Evolutionary conservation across 352 stramenopile genomes (phyloP), one percentile per base, ranked within the genome.

Genomic region (Globisporangium nodosum): DNA sequence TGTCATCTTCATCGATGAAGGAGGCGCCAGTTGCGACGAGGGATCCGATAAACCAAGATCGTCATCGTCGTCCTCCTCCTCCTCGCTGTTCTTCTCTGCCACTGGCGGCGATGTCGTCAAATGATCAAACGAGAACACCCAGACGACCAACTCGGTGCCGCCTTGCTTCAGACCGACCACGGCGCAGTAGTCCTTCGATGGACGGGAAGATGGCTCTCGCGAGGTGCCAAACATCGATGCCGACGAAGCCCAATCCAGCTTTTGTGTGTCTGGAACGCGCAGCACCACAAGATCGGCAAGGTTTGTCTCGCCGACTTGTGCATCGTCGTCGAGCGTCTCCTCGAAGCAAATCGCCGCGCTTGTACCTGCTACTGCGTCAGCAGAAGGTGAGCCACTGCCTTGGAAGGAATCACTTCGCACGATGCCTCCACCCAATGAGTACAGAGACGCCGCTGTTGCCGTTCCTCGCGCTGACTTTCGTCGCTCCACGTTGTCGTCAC

Each of bases 121-220:
- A n/a, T 18, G 24, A 13, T 73, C 66, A 20, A 88, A 71, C 7
- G 76, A 72, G 52, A 90, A 88, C 3, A 87, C 63, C 78, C 81
- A 90, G 18, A 87, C 49, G 18, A 72, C 58, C n/a, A 90, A 35
- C 24, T 73, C 68, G 42, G 20, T 61, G 15, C 73, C 68, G 7
- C 56, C 63, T 46, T 63, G 62, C 31, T 73, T 67, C n/a, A 86
- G 27, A 16, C 75, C 81, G 66, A 87, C 20, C 33, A 85, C 60
- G 49, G 86, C 75, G 33, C 64, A 87, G 40, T 74, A 91, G 63
- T 91, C 81, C 37, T 84, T 89, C 1, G 63, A 63, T n/a, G 37
- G 54, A 5, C 21, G 63, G 52, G 61, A 64, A 52, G 56, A 71
- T 21, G 62, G 50, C 69, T 20, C 33, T 35, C 49, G 45, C 47